Conservation (phyloP, 2,329 filamentous ascomycete species). For the Colletotrichum ledebouriae region DNA sequence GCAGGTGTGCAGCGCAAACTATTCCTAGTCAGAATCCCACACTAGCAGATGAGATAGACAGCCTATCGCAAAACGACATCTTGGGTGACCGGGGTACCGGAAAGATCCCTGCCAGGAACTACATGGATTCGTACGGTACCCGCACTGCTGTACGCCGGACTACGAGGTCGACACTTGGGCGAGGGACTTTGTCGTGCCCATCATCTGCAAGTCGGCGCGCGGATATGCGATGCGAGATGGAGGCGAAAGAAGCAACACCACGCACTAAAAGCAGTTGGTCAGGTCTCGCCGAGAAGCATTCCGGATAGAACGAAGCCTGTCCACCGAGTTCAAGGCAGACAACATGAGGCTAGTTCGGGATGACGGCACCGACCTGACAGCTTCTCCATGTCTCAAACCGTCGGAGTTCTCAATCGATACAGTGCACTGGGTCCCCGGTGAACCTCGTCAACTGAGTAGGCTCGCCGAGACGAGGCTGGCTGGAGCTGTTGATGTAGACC, state of each 20-base stretch:
- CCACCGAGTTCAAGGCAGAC: not conserved
- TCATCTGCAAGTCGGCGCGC: slow-evolving; percentile 15
- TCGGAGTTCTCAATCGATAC: not conserved
- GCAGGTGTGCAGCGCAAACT: slow-evolving; percentile 35
- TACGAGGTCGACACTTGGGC: slow-evolving; percentile 15
- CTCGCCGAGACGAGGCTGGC: slow-evolving; percentile 28
- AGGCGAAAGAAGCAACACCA: slow-evolving; percentile 4
- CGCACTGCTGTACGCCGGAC: slow-evolving; percentile 17
- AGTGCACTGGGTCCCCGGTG: not conserved
- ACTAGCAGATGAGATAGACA: slow-evolving; percentile 36
- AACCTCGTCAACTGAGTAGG: not conserved
- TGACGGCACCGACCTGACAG: not conserved
- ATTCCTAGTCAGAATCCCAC: slow-evolving; percentile 39
- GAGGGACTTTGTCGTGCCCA: slow-evolving; percentile 21
- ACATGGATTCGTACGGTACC: slow-evolving; percentile 25
- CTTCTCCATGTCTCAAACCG: slow-evolving; percentile 23
- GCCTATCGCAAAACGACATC: slow-evolving; percentile 20
- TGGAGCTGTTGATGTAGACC: slow-evolving; percentile 3
- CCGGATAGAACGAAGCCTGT: not conserved
- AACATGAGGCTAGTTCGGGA: slow-evolving; percentile 1
- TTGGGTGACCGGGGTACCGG: slow-evolving; percentile 37
- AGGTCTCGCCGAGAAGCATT: not conserved
- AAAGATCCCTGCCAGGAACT: slow-evolving; percentile 34
- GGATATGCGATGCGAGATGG: slow-evolving; percentile 1
- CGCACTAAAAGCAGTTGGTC: not conserved